A percentile compares a stretch with the other conserved stretches of the same genome.
phyloP scores from a whole-genome alignment of 306 rosid species.

The Leucaena leucocephala region DNA sequence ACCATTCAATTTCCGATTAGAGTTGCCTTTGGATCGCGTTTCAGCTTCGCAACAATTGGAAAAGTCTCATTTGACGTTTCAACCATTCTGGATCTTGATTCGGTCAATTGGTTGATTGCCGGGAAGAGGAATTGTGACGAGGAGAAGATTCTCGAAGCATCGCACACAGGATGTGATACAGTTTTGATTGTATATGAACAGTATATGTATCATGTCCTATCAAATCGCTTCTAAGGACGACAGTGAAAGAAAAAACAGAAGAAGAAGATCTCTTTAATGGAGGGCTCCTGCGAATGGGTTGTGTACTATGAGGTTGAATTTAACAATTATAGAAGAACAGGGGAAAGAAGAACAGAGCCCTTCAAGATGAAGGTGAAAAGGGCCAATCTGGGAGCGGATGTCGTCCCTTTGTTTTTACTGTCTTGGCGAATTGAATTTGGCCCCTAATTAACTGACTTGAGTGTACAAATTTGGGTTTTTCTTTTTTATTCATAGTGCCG shows the following conservation, averaged over 20 bases:
- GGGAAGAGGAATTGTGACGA: slow-evolving; percentile 20
- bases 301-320: slow-evolving; percentile 12
- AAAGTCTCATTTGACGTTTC: neutral
- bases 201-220: neutral
- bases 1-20: slow-evolving; percentile 46
- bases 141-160: neutral
- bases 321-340: neutral
- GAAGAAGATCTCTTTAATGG: neutral
- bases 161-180: neutral
- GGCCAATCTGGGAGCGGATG: neutral
- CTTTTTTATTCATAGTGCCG: neutral
- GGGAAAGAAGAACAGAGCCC: neutral
- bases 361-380: slow-evolving; percentile 5
- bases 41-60: neutral
- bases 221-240: neutral
- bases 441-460: neutral
- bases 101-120: neutral
- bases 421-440: neutral
- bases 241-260: neutral
- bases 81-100: neutral
- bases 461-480: slow-evolving; percentile 17
- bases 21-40: neutral
- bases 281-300: slow-evolving; percentile 5
- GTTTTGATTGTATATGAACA: neutral
- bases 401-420: neutral